Conservation (phyloP, 306 rosid genomes). For the Acmispon strigosus region DNA sequence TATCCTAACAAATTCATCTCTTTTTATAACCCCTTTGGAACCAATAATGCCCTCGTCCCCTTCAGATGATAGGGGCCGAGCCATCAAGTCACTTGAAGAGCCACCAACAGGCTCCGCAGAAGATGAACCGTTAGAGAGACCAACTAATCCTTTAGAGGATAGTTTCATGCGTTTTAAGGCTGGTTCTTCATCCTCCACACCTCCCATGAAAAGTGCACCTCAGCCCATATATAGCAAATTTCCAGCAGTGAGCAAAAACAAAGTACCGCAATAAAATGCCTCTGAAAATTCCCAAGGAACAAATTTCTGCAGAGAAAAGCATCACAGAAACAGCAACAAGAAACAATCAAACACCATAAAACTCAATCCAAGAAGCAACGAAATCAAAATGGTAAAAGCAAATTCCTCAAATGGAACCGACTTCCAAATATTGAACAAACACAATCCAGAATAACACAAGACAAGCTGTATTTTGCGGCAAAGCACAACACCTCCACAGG, state of each 20-base stretch:
- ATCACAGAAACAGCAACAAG: neutral
- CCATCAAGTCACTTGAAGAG: constrained; percentile 78
- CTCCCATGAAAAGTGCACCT: constrained; percentile 98
- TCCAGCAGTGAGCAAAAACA: constrained; percentile 21
- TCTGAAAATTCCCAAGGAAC: constrained; percentile 15
- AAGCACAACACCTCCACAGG: constrained; percentile 10
- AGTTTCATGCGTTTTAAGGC: constrained; percentile 81
- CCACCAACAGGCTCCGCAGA: constrained; percentile 53
- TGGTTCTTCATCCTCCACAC: constrained; percentile 99
- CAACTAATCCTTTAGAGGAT: constrained; percentile 52
- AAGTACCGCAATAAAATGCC: constrained; percentile 16
- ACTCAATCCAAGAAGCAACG: neutral
- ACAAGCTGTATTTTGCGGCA: neutral
- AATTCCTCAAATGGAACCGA: constrained; percentile 6
- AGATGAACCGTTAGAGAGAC: constrained; percentile 74
- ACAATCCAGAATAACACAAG: neutral
- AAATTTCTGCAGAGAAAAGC: constrained; percentile 32
- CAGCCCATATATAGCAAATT: constrained; percentile 83
- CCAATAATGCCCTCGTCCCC: constrained; percentile 79
- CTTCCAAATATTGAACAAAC: neutral
- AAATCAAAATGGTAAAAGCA: neutral
- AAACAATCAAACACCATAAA: constrained; percentile 17
- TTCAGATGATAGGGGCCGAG: constrained; percentile 81
- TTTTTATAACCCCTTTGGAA: constrained; percentile 67
- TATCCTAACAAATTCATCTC: constrained; percentile 79